phyloP scores from a whole-genome alignment of 305 asterid species.

The Solanum hybrid region DNA sequence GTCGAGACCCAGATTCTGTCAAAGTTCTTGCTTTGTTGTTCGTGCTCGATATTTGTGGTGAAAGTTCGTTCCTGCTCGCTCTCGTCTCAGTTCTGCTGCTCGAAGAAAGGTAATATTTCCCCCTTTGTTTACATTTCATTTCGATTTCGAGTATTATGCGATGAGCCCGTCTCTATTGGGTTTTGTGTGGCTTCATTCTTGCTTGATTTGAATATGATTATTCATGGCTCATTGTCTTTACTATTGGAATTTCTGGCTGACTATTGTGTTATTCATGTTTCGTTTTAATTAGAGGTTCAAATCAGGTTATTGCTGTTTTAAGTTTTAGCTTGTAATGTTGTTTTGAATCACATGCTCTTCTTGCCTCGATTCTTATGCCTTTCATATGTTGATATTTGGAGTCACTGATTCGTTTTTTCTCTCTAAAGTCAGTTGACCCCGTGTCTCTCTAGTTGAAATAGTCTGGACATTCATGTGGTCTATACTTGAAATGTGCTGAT shows the following conservation, averaged over 20 bases:
- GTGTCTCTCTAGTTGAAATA: not conserved
- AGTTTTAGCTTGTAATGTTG: not conserved
- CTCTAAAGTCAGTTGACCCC: not conserved
- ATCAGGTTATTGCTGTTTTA: too few species aligned
- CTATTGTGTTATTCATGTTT: not conserved
- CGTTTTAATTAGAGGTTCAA: too few species aligned
- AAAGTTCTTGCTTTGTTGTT: not conserved
- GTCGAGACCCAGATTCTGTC: not conserved
- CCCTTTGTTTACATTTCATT: not conserved
- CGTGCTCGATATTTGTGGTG: not conserved
- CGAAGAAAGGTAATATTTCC: not conserved
- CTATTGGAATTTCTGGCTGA: not conserved
- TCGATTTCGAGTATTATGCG: not conserved
- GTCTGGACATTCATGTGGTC: not conserved
- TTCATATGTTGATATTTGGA: not conserved
- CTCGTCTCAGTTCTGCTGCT: not conserved
- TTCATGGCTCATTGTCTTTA: not conserved
- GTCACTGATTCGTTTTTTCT: not conserved
- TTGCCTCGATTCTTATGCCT: not conserved
- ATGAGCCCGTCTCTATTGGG: not conserved
- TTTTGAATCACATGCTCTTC: not conserved
- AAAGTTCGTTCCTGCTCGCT: not conserved
- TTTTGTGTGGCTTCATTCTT: not conserved
- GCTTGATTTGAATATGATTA: not conserved
- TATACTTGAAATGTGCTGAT: not conserved